A percentile compares a stretch with the other conserved stretches of the same genome.
phyloP scores from a whole-genome alignment of 257 asterid species.

The Solanum paucissectum region DNA sequence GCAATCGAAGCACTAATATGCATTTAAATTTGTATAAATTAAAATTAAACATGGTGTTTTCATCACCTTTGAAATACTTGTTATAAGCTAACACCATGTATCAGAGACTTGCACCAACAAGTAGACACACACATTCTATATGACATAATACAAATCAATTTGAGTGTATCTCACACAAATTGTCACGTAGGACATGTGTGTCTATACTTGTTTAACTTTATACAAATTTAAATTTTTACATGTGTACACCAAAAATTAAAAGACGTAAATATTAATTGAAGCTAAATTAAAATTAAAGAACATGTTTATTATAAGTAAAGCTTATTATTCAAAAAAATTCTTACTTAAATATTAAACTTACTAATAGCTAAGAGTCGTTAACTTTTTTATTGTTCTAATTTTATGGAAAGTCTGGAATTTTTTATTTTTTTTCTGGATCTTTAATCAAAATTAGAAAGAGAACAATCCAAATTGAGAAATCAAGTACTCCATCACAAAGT shows the following conservation, averaged over 20 bases:
- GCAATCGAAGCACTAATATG: no score
- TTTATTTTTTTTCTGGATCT: not conserved
- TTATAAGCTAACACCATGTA: not conserved
- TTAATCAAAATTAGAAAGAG: not conserved
- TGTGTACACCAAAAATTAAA: not conserved
- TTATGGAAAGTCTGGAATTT: not conserved
- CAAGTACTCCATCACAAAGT: not conserved
- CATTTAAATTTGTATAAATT: not conserved
- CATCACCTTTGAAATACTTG: not conserved
- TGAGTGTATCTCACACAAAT: not conserved
- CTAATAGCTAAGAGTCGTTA: not conserved
- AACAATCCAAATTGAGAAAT: not conserved
- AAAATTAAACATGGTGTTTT: accelerated
- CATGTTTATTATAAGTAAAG: not conserved
- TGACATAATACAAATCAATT: not conserved
- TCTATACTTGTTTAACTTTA: not conserved
- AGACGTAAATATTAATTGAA: not conserved
- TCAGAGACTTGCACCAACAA: not conserved
- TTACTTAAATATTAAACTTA: not conserved
- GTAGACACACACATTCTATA: not conserved
- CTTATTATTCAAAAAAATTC: not conserved
- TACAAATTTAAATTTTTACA: not conserved
- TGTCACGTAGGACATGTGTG: not conserved
- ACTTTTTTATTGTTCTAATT: not conserved
- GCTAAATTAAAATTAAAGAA: no score